Conservation (phyloP, 1,284 basidiomycete genomes). For the Caloboletus inedulis region DNA sequence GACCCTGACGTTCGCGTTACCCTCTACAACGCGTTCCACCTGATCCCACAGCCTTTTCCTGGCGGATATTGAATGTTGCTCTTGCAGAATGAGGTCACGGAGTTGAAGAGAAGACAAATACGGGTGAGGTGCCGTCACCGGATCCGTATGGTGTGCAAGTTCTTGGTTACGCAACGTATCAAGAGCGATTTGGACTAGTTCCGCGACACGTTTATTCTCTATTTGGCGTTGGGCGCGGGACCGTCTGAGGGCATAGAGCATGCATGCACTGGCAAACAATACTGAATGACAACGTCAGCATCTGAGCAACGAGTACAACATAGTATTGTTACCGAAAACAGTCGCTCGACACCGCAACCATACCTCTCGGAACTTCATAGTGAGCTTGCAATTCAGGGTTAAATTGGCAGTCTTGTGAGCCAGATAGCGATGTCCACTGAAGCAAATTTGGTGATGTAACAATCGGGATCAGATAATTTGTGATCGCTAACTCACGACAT, state of each 20-base stretch:
- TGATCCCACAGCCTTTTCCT: constrained; percentile 80
- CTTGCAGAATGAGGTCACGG: constrained; percentile 84
- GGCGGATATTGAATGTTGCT: constrained; percentile 69
- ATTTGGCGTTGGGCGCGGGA: constrained; percentile 50
- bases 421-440: constrained; percentile 71
- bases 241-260: constrained; percentile 38
- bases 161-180: constrained; percentile 86
- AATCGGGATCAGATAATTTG: constrained; percentile 22
- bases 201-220: constrained; percentile 72
- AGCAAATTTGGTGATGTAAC: constrained; percentile 24
- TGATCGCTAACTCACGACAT: constrained; percentile 53
- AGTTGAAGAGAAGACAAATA: constrained; percentile 89
- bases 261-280: constrained; percentile 34
- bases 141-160: constrained; percentile 81
- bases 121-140: constrained; percentile 71
- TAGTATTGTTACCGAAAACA: constrained; percentile 55
- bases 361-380: constrained; percentile 62
- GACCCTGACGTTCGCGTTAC: constrained; percentile 90
- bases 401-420: constrained; percentile 74
- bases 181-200: constrained; percentile 77
- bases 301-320: constrained; percentile 10
- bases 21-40: constrained; percentile 87
- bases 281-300: constrained; percentile 29
- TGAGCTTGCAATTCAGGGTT: constrained; percentile 67
- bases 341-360: constrained; percentile 71